phyloP scores from a whole-genome alignment of 2,329 filamentous ascomycete species.

The Microsporum audouinii region DNA sequence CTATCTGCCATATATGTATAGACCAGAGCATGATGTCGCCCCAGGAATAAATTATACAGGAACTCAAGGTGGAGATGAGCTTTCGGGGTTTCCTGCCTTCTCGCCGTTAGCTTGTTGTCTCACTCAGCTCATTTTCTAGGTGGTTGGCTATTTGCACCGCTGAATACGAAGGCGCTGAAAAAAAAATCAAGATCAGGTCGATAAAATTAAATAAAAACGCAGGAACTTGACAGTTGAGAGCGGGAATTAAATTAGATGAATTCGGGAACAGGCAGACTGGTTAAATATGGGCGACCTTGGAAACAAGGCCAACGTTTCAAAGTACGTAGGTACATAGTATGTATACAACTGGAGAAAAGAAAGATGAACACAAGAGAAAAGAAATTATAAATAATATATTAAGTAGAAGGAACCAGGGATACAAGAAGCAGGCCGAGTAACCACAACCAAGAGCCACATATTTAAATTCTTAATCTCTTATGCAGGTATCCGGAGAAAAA shows the following conservation, averaged over 20 bases:
- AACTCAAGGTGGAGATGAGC: neutral
- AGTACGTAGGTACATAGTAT: neutral
- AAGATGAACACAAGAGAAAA: neutral
- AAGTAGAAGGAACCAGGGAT: neutral
- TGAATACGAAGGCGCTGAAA: neutral
- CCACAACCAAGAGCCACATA: neutral
- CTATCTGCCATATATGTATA: neutral
- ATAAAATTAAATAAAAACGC: neutral
- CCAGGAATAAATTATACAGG: neutral
- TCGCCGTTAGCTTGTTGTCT: neutral
- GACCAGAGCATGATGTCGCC: neutral
- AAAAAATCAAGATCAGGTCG: neutral
- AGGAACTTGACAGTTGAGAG: neutral
- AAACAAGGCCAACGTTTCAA: slow-evolving; percentile 2
- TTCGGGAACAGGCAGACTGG: neutral
- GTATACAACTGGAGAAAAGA: neutral
- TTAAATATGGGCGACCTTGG: neutral
- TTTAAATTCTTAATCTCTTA: neutral
- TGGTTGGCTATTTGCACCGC: neutral
- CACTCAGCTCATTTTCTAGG: neutral
- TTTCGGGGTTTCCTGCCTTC: neutral
- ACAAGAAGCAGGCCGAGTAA: neutral
- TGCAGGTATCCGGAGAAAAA: neutral
- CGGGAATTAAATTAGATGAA: neutral
- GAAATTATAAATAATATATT: slow-evolving; percentile 2